Evolutionary conservation across 2,329 filamentous ascomycete genomes (phyloP).

Genomic region (Mariannaea sp.): DNA sequence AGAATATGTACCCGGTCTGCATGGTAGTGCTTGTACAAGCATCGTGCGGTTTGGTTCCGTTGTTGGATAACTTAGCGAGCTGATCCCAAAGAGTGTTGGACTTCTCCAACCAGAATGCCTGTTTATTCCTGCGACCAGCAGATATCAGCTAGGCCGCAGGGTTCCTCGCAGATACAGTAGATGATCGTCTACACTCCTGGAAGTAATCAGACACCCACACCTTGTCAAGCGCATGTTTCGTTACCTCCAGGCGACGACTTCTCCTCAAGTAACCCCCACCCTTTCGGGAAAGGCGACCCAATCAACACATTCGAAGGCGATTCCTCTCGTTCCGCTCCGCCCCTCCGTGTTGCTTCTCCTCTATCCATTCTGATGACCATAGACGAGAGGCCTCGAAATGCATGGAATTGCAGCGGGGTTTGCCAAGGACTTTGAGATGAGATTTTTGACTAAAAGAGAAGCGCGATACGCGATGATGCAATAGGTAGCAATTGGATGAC

Average conservation of each 20-base stretch:
- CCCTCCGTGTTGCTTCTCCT: conserved; percentile 11
- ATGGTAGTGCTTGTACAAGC: no score
- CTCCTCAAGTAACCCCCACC: conserved; percentile 20
- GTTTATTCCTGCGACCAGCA: neutral
- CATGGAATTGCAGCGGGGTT: conserved; percentile 8
- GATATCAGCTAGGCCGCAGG: neutral
- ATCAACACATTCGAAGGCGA: conserved; percentile 17
- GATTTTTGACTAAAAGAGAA: neutral
- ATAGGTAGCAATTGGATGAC: conserved; percentile 19
- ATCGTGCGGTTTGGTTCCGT: conserved; percentile 2
- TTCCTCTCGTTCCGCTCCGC: neutral
- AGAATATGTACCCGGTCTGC: no score
- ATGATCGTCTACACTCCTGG: no score
- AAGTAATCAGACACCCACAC: conserved; percentile 15
- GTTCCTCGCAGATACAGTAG: neutral
- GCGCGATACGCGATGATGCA: conserved; percentile 22
- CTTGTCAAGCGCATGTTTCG: neutral
- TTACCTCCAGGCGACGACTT: conserved; percentile 19
- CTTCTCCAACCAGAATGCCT: conserved; percentile 1
- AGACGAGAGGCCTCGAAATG: conserved; percentile 18
- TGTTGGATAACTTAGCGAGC: conserved; percentile 4
- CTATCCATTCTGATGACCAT: conserved; percentile 26
- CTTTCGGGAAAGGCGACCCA: conserved; percentile 23
- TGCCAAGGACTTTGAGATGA: neutral
- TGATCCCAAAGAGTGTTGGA: neutral